These are phyloP conservation scores for Trametes sanguinea DNA, from an alignment of 768 basidiomycete genomes.

Conservation along the genomic window DNA sequence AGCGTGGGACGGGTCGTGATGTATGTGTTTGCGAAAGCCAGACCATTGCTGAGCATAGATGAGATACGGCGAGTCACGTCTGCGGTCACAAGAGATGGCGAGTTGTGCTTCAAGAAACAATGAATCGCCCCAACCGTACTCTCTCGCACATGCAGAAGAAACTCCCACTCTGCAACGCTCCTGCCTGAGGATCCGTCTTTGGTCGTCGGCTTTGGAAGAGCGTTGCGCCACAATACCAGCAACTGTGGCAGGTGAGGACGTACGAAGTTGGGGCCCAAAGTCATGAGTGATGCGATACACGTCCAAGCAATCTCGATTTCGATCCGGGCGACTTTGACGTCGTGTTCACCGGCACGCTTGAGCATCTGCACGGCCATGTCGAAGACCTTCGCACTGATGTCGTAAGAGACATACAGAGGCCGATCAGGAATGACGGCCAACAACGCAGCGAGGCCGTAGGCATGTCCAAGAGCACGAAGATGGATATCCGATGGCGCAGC, in stretches of 20 bases:
- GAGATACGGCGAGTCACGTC: slow-evolving; percentile 90
- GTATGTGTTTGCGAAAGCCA: slow-evolving; percentile 89
- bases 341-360: slow-evolving; percentile 90
- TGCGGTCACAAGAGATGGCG: slow-evolving; percentile 73
- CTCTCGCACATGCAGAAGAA: slow-evolving; percentile 88
- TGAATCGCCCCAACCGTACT: slow-evolving; percentile 87
- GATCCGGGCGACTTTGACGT: slow-evolving; percentile 74
- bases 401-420: slow-evolving; percentile 93
- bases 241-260: slow-evolving; percentile 91
- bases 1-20: slow-evolving; percentile 72
- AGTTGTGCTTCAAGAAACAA: slow-evolving; percentile 84
- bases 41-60: slow-evolving; percentile 83
- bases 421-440: slow-evolving; percentile 84
- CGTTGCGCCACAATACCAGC: slow-evolving; percentile 95
- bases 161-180: slow-evolving; percentile 81
- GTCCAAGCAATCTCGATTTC: slow-evolving; percentile 97
- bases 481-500: slow-evolving; percentile 71
- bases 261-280: slow-evolving; percentile 91
- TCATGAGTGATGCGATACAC: slow-evolving; percentile 85
- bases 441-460: slow-evolving; percentile 86
- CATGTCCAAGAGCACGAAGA: slow-evolving; percentile 77
- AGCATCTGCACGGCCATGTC: slow-evolving; percentile 89
- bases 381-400: slow-evolving; percentile 86
- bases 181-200: slow-evolving; percentile 75
- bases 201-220: slow-evolving; percentile 89